A percentile compares a stretch with the other conserved stretches of the same genome.
Conservation (phyloP, 2,329 filamentous ascomycete genomes). For the Mariannaea elegans region DNA sequence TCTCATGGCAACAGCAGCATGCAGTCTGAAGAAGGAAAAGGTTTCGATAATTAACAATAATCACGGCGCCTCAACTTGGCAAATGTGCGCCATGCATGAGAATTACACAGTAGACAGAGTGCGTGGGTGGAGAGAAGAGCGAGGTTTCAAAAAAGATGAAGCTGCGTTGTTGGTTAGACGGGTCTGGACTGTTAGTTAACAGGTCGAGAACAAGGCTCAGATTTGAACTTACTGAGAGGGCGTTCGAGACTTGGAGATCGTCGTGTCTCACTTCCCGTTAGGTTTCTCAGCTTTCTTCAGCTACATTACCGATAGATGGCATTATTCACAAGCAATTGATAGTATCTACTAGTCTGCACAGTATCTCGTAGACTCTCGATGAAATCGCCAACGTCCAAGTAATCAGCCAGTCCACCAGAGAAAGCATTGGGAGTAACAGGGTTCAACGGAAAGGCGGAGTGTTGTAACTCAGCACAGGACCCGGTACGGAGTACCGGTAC, state of each 20-base stretch:
- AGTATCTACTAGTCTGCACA: no score
- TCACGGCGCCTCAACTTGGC: constrained; percentile 1
- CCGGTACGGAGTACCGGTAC: no score
- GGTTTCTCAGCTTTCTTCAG: no score
- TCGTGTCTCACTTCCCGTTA: no score
- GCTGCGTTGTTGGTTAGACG: no score
- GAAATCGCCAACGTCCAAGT: neutral
- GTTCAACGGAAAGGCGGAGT: no score
- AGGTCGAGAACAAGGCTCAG: neutral
- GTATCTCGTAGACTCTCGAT: neutral
- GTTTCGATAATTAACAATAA: constrained; percentile 15
- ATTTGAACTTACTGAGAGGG: neutral
- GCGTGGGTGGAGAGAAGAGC: no score
- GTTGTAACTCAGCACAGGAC: no score
- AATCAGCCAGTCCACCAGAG: constrained; percentile 9
- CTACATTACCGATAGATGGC: no score
- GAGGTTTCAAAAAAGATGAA: neutral
- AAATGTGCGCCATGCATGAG: constrained; percentile 3
- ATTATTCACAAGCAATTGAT: no score
- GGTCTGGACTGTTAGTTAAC: neutral
- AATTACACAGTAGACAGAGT: neutral
- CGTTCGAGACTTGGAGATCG: neutral
- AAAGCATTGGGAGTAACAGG: neutral
- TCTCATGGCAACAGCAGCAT: no score
- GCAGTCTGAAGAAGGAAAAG: neutral